Percentiles rank a stretch among this genome's conserved stretches.
Evolutionary conservation across 2,329 filamentous ascomycete species (phyloP).

Genomic region (Cordyceps farinosa): DNA sequence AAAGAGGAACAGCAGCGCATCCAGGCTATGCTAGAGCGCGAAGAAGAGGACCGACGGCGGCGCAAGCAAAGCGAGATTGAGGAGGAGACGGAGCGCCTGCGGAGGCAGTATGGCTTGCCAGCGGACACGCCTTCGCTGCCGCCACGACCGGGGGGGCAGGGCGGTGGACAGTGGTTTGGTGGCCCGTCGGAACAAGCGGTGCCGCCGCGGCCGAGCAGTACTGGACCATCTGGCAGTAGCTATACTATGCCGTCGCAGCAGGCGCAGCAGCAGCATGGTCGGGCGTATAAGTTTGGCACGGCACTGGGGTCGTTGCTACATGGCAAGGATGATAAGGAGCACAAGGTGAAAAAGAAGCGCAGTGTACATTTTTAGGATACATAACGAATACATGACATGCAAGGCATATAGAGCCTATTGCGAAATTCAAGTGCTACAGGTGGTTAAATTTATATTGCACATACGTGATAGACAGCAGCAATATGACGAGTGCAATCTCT

Average conservation of each 20-base stretch:
- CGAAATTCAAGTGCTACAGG: not conserved
- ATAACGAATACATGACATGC: not conserved
- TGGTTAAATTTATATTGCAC: not conserved
- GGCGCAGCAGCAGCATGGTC: constrained; percentile 15
- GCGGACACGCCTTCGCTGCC: constrained; percentile 9
- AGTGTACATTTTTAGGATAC: constrained; percentile 15
- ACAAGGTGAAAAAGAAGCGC: constrained; percentile 19
- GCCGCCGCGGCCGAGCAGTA: constrained; percentile 14
- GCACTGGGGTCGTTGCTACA: constrained; percentile 16
- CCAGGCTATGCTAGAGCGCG: constrained; percentile 62
- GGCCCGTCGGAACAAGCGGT: constrained; percentile 6
- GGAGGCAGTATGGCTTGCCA: constrained; percentile 60
- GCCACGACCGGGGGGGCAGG: not conserved
- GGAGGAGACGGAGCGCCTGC: constrained; percentile 77
- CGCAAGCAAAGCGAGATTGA: constrained; percentile 59
- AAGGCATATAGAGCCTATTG: not conserved
- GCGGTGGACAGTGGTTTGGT: not conserved
- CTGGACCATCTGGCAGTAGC: not conserved
- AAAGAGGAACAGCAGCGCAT: constrained; percentile 52
- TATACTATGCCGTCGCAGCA: constrained; percentile 4
- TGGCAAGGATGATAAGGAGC: constrained; percentile 14
- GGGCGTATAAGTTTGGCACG: constrained; percentile 14
- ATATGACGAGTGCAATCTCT: too few relatives aligned
- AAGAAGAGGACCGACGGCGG: constrained; percentile 54
- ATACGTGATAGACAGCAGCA: too few relatives aligned